phyloP scores from a whole-genome alignment of 2,329 filamentous ascomycete genomes.

The Rhinocladiella mackenziei region DNA sequence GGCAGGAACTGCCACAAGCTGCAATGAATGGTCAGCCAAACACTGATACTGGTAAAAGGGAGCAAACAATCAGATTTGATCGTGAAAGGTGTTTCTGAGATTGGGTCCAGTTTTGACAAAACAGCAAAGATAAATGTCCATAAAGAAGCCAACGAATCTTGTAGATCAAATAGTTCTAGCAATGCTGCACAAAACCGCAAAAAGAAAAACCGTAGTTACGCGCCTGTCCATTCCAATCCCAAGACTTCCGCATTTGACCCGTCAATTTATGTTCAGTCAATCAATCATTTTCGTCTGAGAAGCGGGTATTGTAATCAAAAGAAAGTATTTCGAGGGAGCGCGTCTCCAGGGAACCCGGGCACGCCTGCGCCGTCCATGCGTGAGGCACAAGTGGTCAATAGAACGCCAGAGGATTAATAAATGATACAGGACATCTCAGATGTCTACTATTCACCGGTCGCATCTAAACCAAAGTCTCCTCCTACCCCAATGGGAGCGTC shows the following conservation, averaged over 20 bases:
- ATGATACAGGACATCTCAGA: constrained; percentile 18
- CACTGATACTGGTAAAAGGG: background rate
- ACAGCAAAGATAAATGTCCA: background rate
- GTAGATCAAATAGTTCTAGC: constrained; percentile 1
- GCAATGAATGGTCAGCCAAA: too few species aligned
- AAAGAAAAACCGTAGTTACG: constrained; percentile 11
- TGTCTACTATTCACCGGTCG: constrained; percentile 21
- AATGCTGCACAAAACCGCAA: constrained; percentile 9
- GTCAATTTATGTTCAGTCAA: constrained; percentile 26
- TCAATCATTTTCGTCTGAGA: constrained; percentile 27
- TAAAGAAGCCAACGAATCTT: constrained; percentile 2
- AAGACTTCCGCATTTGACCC: constrained; percentile 19
- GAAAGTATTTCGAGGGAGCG: constrained; percentile 9
- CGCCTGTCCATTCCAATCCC: constrained; percentile 12
- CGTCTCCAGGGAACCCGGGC: too few species aligned
- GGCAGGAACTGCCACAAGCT: too few species aligned
- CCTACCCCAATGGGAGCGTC: constrained; percentile 42
- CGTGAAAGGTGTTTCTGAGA: too few species aligned
- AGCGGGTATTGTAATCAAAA: constrained; percentile 25
- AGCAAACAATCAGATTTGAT: too few species aligned
- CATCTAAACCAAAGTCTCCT: constrained; percentile 34
- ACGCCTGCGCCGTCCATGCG: constrained; percentile 17
- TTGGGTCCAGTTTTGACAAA: too few species aligned
- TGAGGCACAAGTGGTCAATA: constrained; percentile 10
- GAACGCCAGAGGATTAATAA: constrained; percentile 23